Base-by-base conservation (phyloP, 805 yeast species). In the Torulaspora delbrueckii region DNA sequence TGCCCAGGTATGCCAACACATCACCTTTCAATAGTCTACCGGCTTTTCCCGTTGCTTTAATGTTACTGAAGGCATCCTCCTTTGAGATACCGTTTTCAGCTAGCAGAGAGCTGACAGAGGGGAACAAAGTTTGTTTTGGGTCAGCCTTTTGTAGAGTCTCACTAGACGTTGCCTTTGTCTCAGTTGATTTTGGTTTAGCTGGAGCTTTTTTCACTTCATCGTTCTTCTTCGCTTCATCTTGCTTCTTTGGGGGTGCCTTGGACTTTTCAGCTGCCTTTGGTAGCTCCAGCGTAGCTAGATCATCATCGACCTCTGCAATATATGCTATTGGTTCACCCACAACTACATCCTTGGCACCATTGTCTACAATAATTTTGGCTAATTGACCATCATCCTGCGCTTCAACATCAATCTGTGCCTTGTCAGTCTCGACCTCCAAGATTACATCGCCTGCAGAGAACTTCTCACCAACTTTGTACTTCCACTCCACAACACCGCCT, bases 401-500 rank as follows among this genome's bases (percentile, higher is more conserved):
- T 65, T 86, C 93, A 19, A 86, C 93, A 50, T 83, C 88, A 43
- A 86, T 85, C 48, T 81, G 79, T 25, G 95, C 87, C 65, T 86
- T 86, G 61, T 86, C 95, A 10, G 95, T 86, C 60, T 86, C 95
- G n/a, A 86, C 85, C 58, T 85, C 93, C 33, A 86, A 62, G 28
- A 86, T 64, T 3, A 82, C 84, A 55, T 93, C 98, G 18, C 99
- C 99, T 6, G 95, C 77, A 26, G 71, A 60, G 67, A 84, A 91
- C 3, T 73, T 45, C 3, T 86, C 93, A 24, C 87, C 87, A 40
- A 76, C 83, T 65, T 89, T 82, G 59, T 82, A 74, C 63, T 87
- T 86, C 99, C 99, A 91, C 44, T 80, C 75, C 9, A 88, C 86
- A 53, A 91, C 77, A 5, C 96, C 96, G 33, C 99, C 99, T 62